Evolutionary conservation across 805 yeast genomes (phyloP).

Genomic region (Pichia pseudocactophila): DNA sequence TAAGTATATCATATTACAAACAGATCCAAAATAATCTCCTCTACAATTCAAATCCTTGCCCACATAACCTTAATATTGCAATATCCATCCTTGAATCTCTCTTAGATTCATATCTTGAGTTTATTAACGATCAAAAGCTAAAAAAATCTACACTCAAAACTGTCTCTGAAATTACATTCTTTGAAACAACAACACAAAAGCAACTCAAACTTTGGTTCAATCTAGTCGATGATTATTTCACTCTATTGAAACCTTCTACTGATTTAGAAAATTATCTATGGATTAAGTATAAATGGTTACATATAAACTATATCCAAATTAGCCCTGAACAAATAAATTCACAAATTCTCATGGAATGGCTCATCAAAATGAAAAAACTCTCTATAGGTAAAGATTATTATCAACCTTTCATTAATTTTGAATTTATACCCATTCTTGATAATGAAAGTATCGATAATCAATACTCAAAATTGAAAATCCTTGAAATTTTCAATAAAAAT

Average conservation of each 20-base stretch:
- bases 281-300: slow-evolving; percentile 41
- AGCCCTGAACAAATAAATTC: slow-evolving; percentile 23
- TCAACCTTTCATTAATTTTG: slow-evolving; percentile 48
- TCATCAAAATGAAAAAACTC: slow-evolving; percentile 21
- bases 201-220: slow-evolving; percentile 43
- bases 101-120: slow-evolving; percentile 33
- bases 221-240: slow-evolving; percentile 26
- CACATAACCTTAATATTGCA: slow-evolving; percentile 16
- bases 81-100: slow-evolving; percentile 37
- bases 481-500: slow-evolving; percentile 54
- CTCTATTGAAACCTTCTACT: not conserved
- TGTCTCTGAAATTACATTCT: slow-evolving; percentile 15
- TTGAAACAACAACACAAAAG: slow-evolving; percentile 31
- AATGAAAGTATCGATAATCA: slow-evolving; percentile 45
- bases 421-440: slow-evolving; percentile 49
- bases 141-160: slow-evolving; percentile 17
- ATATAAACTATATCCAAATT: slow-evolving; percentile 34
- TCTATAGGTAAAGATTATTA: slow-evolving; percentile 18
- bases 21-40: slow-evolving; percentile 7
- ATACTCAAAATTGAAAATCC: slow-evolving; percentile 61
- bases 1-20: slow-evolving; percentile 20
- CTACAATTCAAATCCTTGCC: not conserved
- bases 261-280: slow-evolving; percentile 4
- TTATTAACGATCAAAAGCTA: slow-evolving; percentile 19
- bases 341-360: slow-evolving; percentile 25